phyloP scores from a whole-genome alignment of 257 asterid species.

The Nemophila menziesii region DNA sequence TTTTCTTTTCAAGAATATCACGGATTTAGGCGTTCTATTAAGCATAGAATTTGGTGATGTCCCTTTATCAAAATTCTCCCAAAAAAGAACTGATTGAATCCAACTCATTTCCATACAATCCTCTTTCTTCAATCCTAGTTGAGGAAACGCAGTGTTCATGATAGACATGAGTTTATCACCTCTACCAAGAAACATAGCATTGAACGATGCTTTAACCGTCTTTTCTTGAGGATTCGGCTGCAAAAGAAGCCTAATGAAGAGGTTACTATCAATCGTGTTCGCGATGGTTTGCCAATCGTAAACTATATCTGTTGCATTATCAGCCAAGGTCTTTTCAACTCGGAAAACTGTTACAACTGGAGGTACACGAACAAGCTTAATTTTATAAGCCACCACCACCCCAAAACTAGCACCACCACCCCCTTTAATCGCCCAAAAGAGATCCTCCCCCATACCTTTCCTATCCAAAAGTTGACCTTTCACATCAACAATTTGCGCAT shows the following conservation, averaged over 20 bases:
- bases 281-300: conserved; percentile 7
- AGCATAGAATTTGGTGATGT: too few species aligned
- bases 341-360: conserved; percentile 6
- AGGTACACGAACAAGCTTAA: conserved; percentile 6
- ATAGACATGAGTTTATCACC: conserved; percentile 1
- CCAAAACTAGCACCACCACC: conserved; percentile 12
- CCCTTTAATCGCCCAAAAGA: conserved; percentile 10
- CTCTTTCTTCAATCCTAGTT: conserved; percentile 6
- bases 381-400: conserved; percentile 3
- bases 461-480: conserved; percentile 7
- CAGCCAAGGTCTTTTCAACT: conserved; percentile 1
- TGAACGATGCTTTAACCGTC: neutral
- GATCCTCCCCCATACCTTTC: conserved; percentile 7
- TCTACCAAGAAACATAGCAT: conserved; percentile 8
- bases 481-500: conserved; percentile 11
- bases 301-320: conserved; percentile 3
- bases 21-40: too few species aligned
- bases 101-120: conserved; percentile 14
- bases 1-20: conserved; percentile 58
- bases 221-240: neutral
- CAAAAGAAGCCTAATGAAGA: conserved; percentile 11
- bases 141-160: conserved; percentile 7
- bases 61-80: too few species aligned
- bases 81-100: conserved; percentile 9
- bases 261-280: conserved; percentile 4